phyloP scores from a whole-genome alignment of 176 grass and related monocot species.

The Microstegium vimineum region DNA sequence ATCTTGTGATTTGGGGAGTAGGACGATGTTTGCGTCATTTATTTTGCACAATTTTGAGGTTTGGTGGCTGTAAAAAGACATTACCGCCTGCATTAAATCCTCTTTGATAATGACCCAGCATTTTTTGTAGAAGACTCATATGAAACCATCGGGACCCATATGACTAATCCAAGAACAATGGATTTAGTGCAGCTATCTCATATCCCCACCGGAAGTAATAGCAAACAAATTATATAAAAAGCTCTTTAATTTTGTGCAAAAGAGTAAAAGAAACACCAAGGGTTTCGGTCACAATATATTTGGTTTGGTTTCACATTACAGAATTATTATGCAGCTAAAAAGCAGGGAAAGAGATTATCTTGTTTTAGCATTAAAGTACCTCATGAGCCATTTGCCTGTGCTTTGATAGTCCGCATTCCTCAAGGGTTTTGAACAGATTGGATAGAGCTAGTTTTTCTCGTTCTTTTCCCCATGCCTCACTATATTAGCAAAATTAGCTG shows the following conservation, averaged over 20 bases:
- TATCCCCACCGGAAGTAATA: constrained; percentile 42
- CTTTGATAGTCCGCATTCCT: constrained; percentile 83
- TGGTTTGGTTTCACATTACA: background rate
- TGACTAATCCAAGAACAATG: constrained; percentile 64
- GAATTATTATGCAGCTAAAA: constrained; percentile 4
- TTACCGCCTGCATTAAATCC: no score
- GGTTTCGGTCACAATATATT: background rate
- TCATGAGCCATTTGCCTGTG: constrained; percentile 55
- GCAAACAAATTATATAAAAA: background rate
- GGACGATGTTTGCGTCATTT: no score
- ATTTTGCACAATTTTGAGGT: no score
- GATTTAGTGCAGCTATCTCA: constrained; percentile 36
- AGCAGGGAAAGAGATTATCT: background rate
- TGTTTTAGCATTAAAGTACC: constrained; percentile 37
- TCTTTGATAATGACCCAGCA: no score
- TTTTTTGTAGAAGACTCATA: constrained; percentile 28
- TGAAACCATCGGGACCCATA: no score
- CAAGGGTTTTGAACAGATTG: constrained; percentile 75
- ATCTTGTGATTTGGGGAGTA: no score
- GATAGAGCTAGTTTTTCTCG: constrained; percentile 73
- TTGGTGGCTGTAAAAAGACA: no score
- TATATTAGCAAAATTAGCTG: constrained; percentile 65
- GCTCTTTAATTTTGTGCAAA: background rate
- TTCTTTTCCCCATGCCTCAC: constrained; percentile 82
- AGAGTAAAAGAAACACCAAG: background rate